Conservation (phyloP, 257 asterid genomes). For the Pogostemon cablin region DNA sequence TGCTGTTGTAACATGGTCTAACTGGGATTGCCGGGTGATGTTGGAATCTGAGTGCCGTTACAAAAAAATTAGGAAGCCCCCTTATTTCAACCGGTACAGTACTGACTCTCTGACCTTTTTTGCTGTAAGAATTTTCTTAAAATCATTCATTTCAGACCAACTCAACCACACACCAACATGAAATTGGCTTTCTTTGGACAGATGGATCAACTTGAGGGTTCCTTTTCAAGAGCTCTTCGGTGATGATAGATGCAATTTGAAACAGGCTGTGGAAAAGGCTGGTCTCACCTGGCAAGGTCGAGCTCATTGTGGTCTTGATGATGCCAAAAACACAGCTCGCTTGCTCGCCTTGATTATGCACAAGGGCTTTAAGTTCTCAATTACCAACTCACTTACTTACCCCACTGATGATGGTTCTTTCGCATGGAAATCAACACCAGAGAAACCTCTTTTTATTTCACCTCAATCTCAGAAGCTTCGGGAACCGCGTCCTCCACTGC, state of each 20-base stretch:
- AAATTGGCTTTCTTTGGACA: conserved; percentile 37
- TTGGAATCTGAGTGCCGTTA: conserved; percentile 90
- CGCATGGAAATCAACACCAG: conserved; percentile 52
- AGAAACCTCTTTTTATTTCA: conserved; percentile 40
- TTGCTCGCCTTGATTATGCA: conserved; percentile 67
- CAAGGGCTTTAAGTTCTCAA: conserved; percentile 67
- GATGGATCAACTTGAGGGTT: conserved; percentile 91
- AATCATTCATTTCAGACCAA: conserved; percentile 21
- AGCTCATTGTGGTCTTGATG: conserved; percentile 91
- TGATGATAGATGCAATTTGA: conserved; percentile 70
- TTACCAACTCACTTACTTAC: conserved; percentile 64
- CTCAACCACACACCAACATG: conserved; percentile 23
- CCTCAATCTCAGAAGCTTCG: conserved; percentile 54
- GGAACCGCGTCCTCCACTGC: conserved; percentile 42
- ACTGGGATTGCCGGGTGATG: conserved; percentile 97
- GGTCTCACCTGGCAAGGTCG: conserved; percentile 94
- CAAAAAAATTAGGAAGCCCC: conserved; percentile 81
- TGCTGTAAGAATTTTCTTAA: conserved; percentile 2
- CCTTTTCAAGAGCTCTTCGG: conserved; percentile 83
- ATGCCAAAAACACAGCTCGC: conserved; percentile 90
- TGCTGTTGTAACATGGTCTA: conserved; percentile 92
- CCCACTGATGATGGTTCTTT: conserved; percentile 48
- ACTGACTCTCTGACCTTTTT: conserved; percentile 16
- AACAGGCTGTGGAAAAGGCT: conserved; percentile 83
- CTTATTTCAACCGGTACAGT: conserved; percentile 75